Evolutionary conservation across 2,329 filamentous ascomycete species (phyloP), one percentile per base, ranked within the genome.

Genomic region (Trichoderma sp.): DNA sequence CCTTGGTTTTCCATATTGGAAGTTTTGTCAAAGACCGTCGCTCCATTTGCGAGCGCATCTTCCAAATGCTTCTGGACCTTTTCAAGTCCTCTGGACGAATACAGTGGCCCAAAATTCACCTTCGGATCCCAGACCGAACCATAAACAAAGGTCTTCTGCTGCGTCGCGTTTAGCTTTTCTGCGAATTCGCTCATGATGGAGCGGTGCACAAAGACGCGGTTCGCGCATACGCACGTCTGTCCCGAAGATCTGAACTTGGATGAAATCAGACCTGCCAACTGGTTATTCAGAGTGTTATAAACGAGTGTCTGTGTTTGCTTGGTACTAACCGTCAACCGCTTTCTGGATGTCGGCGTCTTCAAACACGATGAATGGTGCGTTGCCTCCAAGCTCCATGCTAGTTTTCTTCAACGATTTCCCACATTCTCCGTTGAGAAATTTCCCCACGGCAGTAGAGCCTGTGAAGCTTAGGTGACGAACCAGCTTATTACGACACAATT

Each of bases 51-150:
- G 30, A 86, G 83, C 1, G 91, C 91, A 77, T 93, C 91, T 66
- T 87, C 81, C 21, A 93, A 89, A 74, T 92, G 89, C 58, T 85
- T 81, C 24, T 89, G 84, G 7, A 91, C 90, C 78, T 92, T 92
- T 47, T 78, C 81, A n/a, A 91, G 83, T 0, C 73, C 74, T 0
- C 28, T 67, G 1, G 88, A 86, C 78, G 92, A 90, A 74, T 93
- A 90, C 39, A 91, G 80, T 9, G 89, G 89, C 3, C 89, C 90
- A 73, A 91, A 88, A 0, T 89, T 91, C 14, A 86, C 82, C 3
- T 83, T 84, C 74, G 84, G 88, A 6, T 89, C 89, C 28, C 83
- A 81, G 15, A 47, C 43, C 43, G 43, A 47, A 5, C 43, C 43
- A 47, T 47, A 47, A 47, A 47, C 43, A n/a, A 47, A 47, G 8